phyloP scores from a whole-genome alignment of 345 rosid species.

The Citrus trifoliata region DNA sequence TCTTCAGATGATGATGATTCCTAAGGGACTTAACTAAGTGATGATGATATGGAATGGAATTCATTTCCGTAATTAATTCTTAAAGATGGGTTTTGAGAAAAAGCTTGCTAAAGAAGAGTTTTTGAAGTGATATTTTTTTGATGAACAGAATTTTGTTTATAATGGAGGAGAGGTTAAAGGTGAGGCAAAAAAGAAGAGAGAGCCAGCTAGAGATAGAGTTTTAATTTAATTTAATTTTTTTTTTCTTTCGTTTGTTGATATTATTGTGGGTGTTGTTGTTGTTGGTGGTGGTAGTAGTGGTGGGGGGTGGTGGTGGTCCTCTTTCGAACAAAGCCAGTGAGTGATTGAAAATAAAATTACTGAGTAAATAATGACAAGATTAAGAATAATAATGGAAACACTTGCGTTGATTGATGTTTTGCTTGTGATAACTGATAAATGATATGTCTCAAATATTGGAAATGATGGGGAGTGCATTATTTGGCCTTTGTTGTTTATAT shows the following conservation, averaged over 20 bases:
- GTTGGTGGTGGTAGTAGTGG: neutral
- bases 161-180: neutral
- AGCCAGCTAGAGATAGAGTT: neutral
- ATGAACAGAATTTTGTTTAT: no score
- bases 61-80: slow-evolving; percentile 13
- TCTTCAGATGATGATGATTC: slow-evolving; percentile 10
- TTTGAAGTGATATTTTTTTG: neutral
- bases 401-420: slow-evolving; percentile 15
- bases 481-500: neutral
- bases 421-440: neutral
- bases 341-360: neutral
- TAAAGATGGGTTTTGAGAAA: neutral
- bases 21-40: neutral
- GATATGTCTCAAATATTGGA: neutral
- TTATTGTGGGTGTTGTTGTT: neutral
- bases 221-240: no score
- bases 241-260: neutral
- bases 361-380: neutral
- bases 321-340: neutral
- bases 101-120: neutral
- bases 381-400: neutral
- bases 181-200: neutral
- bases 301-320: neutral
- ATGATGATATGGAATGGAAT: neutral
- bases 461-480: neutral